phyloP scores from a whole-genome alignment of 2,329 filamentous ascomycete genomes.

The Sporothrix mexicana region DNA sequence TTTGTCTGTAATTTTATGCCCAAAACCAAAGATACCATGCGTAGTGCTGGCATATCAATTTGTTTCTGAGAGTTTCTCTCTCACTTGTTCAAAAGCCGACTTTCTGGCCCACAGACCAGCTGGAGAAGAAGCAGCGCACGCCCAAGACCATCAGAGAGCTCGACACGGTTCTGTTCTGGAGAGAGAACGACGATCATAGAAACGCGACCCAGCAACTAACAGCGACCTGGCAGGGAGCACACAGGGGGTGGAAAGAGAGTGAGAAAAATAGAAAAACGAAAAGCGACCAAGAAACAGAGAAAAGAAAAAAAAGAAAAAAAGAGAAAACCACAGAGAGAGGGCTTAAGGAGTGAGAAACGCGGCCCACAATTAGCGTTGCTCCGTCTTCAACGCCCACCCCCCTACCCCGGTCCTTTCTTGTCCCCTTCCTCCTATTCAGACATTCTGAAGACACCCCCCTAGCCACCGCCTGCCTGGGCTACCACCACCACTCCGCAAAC shows the following conservation, averaged over 20 bases:
- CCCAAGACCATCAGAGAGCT: constrained; percentile 25
- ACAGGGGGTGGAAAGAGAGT: background rate
- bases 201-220: constrained; percentile 35
- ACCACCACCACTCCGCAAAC: constrained; percentile 36
- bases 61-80: background rate
- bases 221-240: constrained; percentile 31
- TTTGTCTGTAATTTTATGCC: background rate
- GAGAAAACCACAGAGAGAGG: constrained; percentile 13
- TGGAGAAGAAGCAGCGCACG: constrained; percentile 32
- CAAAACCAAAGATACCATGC: background rate
- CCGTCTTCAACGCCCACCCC: constrained; percentile 31
- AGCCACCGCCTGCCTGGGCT: constrained; percentile 36
- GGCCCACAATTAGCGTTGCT: constrained; percentile 34
- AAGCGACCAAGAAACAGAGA: constrained; percentile 12
- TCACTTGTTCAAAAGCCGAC: background rate
- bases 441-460: constrained; percentile 23
- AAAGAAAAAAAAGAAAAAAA: constrained; percentile 5
- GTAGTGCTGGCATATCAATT: background rate
- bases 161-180: constrained; percentile 28
- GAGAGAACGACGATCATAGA: constrained; percentile 31
- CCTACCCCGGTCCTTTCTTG: constrained; percentile 17
- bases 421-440: constrained; percentile 12
- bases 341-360: constrained; percentile 28
- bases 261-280: constrained; percentile 4
- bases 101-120: constrained; percentile 26